These are phyloP conservation scores for Aspergillus glaucus DNA, from an alignment of 2,329 filamentous ascomycete genomes.

Conservation along the genomic window DNA sequence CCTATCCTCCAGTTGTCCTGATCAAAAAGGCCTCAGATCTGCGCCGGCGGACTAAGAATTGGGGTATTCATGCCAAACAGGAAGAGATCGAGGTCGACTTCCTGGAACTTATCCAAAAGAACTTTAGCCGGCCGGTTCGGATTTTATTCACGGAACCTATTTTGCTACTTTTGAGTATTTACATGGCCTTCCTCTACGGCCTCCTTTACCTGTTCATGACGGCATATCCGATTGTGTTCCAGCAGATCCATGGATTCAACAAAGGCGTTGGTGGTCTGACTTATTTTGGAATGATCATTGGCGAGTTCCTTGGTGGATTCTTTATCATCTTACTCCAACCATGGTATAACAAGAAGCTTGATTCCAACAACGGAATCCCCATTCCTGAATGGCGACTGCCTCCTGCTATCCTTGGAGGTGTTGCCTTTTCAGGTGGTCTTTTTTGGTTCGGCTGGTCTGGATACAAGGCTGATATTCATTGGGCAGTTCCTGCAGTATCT, in stretches of 20 bases:
- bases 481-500: slow-evolving; percentile 34
- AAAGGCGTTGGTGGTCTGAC: slow-evolving; percentile 68
- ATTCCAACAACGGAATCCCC: slow-evolving; percentile 55
- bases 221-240: slow-evolving; percentile 30
- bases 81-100: slow-evolving; percentile 46
- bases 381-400: slow-evolving; percentile 53
- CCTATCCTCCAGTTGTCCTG: slow-evolving; percentile 48
- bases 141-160: slow-evolving; percentile 34
- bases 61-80: slow-evolving; percentile 50
- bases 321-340: slow-evolving; percentile 60
- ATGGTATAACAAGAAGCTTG: slow-evolving; percentile 62
- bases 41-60: slow-evolving; percentile 47
- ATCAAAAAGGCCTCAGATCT: slow-evolving; percentile 47
- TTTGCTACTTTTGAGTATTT: slow-evolving; percentile 28
- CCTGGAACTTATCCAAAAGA: slow-evolving; percentile 38
- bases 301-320: slow-evolving; percentile 62
- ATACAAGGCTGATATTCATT: slow-evolving; percentile 37
- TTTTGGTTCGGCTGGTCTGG: slow-evolving; percentile 75
- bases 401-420: slow-evolving; percentile 47
- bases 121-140: slow-evolving; percentile 38
- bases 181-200: slow-evolving; percentile 27
- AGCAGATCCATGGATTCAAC: slow-evolving; percentile 58
- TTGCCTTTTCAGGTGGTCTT: slow-evolving; percentile 53
- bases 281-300: slow-evolving; percentile 76
- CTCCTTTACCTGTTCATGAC: slow-evolving; percentile 25